Conservation (phyloP, 768 basidiomycete species). For the Infundibulicybe gibba region DNA sequence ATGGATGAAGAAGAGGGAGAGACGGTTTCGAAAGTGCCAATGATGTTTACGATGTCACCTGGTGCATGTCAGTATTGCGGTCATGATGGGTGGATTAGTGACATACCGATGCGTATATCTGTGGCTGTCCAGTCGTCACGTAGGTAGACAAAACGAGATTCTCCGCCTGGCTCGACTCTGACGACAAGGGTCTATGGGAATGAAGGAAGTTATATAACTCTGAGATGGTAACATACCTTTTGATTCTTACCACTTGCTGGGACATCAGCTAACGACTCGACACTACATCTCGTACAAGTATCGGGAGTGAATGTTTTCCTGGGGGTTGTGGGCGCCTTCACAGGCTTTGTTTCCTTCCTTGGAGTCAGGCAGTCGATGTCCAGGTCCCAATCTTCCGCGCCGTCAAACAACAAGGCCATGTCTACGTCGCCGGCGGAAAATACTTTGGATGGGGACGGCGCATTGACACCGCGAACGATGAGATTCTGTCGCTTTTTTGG, state of each 20-base stretch:
- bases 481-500: background rate
- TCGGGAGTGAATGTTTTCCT: slow-evolving; percentile 22
- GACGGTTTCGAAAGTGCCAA: slow-evolving; percentile 41
- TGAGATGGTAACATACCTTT: slow-evolving; percentile 31
- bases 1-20: slow-evolving; percentile 28
- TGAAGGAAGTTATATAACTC: slow-evolving; percentile 1
- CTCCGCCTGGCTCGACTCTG: slow-evolving; percentile 32
- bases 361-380: slow-evolving; percentile 53
- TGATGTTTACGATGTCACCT: slow-evolving; percentile 83
- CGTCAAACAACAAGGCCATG: slow-evolving; percentile 50
- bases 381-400: slow-evolving; percentile 72
- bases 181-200: slow-evolving; percentile 47
- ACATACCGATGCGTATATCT: slow-evolving; percentile 56
- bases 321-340: slow-evolving; percentile 11
- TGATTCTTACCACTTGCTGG: slow-evolving; percentile 24
- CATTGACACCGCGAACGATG: background rate
- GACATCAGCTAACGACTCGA: slow-evolving; percentile 41
- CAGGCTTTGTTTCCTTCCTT: slow-evolving; percentile 35
- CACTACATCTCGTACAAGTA: slow-evolving; percentile 52
- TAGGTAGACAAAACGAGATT: slow-evolving; percentile 50
- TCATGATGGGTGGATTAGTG: background rate
- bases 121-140: slow-evolving; percentile 76
- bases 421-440: slow-evolving; percentile 34
- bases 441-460: slow-evolving; percentile 15
- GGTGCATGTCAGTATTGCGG: background rate